Evolutionary conservation across 306 rosid genomes (phyloP).

Genomic region (Betula pendula): DNA sequence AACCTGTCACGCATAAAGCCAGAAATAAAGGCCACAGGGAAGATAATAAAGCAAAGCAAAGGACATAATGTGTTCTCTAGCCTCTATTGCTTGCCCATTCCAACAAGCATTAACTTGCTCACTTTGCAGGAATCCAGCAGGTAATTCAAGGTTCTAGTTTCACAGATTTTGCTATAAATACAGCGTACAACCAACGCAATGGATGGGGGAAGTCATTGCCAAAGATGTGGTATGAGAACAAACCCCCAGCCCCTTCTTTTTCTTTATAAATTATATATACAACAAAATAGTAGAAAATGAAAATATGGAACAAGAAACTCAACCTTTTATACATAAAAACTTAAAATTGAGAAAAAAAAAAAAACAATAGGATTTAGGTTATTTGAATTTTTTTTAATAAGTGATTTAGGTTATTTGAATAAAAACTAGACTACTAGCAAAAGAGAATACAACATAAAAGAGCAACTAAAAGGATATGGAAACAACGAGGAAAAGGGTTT

Average conservation of each 20-base stretch:
- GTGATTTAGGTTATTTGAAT: background rate
- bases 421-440: background rate
- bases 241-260: background rate
- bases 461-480: background rate
- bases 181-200: background rate
- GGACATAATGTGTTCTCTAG: background rate
- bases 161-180: background rate
- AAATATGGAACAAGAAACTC: background rate
- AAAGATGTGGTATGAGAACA: background rate
- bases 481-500: background rate
- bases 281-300: background rate
- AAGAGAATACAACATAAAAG: background rate
- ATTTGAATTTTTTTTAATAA: too few relatives aligned
- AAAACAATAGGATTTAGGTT: background rate
- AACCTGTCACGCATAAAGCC: conserved; percentile 9
- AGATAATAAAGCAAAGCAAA: background rate
- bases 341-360: background rate
- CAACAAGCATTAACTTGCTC: conserved; percentile 7
- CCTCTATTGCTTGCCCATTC: background rate
- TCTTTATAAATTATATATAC: background rate
- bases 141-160: background rate
- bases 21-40: background rate
- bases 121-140: background rate
- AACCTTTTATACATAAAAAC: background rate
- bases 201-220: background rate